Conservation (phyloP, 495 filamentous ascomycete genomes). For the Friedmanniomyces endolithicus region DNA sequence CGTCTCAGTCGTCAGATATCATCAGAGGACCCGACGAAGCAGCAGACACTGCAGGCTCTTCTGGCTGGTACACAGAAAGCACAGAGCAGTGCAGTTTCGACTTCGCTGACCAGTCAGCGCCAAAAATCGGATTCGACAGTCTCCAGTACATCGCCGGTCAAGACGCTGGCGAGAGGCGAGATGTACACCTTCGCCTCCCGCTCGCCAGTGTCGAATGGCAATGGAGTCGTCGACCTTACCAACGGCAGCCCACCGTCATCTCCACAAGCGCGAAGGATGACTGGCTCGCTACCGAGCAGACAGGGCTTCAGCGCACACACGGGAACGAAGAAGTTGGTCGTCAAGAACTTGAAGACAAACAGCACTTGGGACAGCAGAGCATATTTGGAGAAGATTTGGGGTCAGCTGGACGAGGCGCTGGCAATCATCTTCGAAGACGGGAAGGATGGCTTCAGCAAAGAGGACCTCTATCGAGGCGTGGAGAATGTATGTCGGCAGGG, state of each 20-base stretch:
- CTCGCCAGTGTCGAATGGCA: constrained; percentile 8
- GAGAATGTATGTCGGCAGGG: constrained; percentile 80
- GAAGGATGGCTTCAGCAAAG: constrained; percentile 53
- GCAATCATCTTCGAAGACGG: constrained; percentile 49
- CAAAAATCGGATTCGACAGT: constrained; percentile 6
- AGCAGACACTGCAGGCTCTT: constrained; percentile 12
- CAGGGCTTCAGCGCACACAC: constrained; percentile 40
- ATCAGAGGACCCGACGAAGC: constrained; percentile 5
- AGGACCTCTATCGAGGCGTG: constrained; percentile 77
- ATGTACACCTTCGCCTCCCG: constrained; percentile 23
- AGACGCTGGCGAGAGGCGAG: constrained; percentile 9
- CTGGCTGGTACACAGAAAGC: constrained; percentile 14
- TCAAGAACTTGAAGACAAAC: constrained; percentile 68
- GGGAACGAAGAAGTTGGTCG: constrained; percentile 67
- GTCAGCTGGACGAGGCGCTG: constrained; percentile 59
- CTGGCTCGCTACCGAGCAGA: constrained; percentile 4
- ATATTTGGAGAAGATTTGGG: constrained; percentile 62
- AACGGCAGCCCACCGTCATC: constrained; percentile 12
- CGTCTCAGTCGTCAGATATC: constrained; percentile 3
- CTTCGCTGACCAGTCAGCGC: constrained; percentile 19
- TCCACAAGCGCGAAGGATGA: constrained; percentile 9
- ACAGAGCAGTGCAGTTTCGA: neutral
- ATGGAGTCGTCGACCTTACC: constrained; percentile 20
- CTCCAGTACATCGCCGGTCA: constrained; percentile 11
- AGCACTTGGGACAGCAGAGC: constrained; percentile 46